Evolutionary conservation across 2,329 filamentous ascomycete species (phyloP).

Genomic region (Colletotrichum orchidophilum): DNA sequence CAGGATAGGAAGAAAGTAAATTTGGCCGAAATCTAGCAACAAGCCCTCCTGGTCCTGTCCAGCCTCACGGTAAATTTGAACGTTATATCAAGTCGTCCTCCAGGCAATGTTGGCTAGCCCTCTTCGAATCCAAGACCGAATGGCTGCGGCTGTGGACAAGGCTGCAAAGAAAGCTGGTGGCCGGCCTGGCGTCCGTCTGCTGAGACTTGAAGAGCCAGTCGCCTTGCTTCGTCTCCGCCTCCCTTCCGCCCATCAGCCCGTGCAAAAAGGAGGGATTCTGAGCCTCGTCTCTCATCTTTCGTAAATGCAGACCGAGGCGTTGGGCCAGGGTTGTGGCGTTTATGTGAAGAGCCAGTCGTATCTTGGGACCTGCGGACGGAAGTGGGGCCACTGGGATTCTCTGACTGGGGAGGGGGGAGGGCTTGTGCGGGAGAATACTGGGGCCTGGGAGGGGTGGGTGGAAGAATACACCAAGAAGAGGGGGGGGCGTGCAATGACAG

Average conservation of each 20-base stretch:
- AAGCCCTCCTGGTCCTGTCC: background rate
- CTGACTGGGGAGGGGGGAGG: background rate
- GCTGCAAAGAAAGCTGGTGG: constrained; percentile 10
- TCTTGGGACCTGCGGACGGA: constrained; percentile 5
- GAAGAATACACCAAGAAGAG: background rate
- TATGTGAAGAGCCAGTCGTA: constrained; percentile 18
- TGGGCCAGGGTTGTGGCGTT: constrained; percentile 3
- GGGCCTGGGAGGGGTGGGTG: background rate
- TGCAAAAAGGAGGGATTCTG: constrained; percentile 1
- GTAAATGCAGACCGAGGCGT: constrained; percentile 12
- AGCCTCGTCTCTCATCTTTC: background rate
- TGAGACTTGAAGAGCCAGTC: constrained; percentile 8
- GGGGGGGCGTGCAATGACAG: background rate
- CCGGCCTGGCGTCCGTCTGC: constrained; percentile 8
- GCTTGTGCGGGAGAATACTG: background rate
- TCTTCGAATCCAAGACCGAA: constrained; percentile 12
- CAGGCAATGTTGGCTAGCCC: constrained; percentile 4
- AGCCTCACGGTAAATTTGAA: constrained; percentile 1
- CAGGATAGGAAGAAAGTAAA: background rate
- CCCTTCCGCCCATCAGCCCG: background rate
- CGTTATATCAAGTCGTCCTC: background rate
- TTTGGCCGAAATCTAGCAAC: background rate
- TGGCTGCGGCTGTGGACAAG: constrained; percentile 3
- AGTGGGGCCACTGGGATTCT: constrained; percentile 4
- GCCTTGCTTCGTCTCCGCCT: background rate